Percentiles rank a stretch among this genome's conserved stretches.
Conservation (phyloP, 2,329 filamentous ascomycete species). For the Rutstroemia sydowiana region DNA sequence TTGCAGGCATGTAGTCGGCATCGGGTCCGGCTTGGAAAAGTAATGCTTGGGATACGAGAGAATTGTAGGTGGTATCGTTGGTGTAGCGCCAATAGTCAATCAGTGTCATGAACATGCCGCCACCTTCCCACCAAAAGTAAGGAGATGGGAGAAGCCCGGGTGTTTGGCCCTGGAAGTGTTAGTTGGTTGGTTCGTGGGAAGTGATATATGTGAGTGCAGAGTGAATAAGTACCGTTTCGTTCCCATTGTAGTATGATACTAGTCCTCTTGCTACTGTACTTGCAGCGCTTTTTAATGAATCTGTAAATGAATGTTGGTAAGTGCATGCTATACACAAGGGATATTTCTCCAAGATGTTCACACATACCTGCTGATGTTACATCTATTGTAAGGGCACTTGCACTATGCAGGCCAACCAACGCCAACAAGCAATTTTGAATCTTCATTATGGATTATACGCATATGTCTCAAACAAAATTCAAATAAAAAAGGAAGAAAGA, state of each 20-base stretch:
- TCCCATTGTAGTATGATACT: constrained; percentile 45
- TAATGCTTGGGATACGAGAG: constrained; percentile 53
- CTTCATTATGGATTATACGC: constrained; percentile 18
- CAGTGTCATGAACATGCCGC: constrained; percentile 63
- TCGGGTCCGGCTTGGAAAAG: constrained; percentile 65
- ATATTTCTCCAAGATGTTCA: neutral
- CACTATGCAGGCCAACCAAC: constrained; percentile 13
- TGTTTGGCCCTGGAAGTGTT: constrained; percentile 35
- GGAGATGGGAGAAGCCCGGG: constrained; percentile 40
- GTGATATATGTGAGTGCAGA: constrained; percentile 24
- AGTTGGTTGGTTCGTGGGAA: constrained; percentile 33
- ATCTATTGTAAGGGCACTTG: constrained; percentile 21
- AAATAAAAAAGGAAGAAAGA: constrained; percentile 5
- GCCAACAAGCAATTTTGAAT: constrained; percentile 19
- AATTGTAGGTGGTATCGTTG: constrained; percentile 62
- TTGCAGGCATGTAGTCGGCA: constrained; percentile 69
- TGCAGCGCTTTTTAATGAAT: constrained; percentile 30
- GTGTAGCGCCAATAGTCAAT: constrained; percentile 84
- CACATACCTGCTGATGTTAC: constrained; percentile 22
- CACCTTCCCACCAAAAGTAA: constrained; percentile 58
- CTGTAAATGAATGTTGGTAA: constrained; percentile 14
- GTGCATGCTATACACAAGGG: neutral
- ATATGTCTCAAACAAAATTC: neutral
- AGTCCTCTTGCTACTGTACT: constrained; percentile 38
- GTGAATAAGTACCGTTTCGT: constrained; percentile 34